Evolutionary conservation across 495 filamentous ascomycete genomes (phyloP).

Genomic region (Penicillium desertorum): DNA sequence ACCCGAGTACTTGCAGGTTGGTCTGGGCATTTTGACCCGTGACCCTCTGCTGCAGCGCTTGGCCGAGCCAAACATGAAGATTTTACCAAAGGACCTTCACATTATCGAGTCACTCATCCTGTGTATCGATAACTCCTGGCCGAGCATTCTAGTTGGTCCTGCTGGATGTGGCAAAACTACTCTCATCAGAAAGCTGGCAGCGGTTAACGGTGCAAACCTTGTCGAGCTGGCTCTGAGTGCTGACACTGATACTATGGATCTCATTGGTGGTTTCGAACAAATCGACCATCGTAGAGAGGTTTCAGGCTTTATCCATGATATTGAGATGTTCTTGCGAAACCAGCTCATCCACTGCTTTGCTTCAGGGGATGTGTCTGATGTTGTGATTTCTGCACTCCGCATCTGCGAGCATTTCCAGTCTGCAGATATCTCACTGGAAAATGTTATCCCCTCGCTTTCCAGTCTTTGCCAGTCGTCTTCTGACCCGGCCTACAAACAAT

Average conservation of each 20-base stretch:
- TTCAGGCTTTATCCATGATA: conserved; percentile 51
- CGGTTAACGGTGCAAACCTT: conserved; percentile 67
- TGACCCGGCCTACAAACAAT: conserved; percentile 32
- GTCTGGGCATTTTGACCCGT: conserved; percentile 67
- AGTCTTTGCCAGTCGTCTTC: conserved; percentile 32
- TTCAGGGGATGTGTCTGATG: conserved; percentile 36
- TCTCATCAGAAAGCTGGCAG: conserved; percentile 75
- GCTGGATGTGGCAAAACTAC: conserved; percentile 85
- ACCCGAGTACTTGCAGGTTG: conserved; percentile 71
- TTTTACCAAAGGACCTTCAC: conserved; percentile 57
- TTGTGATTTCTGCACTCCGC: conserved; percentile 33
- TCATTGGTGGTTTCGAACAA: conserved; percentile 96
- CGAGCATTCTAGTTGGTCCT: conserved; percentile 82
- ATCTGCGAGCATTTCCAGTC: conserved; percentile 38
- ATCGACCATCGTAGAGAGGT: conserved; percentile 72
- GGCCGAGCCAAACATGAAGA: conserved; percentile 53
- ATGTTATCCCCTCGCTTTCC: conserved; percentile 36
- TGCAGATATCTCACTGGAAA: conserved; percentile 36
- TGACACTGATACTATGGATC: conserved; percentile 93
- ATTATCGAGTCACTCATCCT: conserved; percentile 83
- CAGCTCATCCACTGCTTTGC: conserved; percentile 53
- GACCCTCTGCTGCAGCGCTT: conserved; percentile 56
- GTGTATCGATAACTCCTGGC: conserved; percentile 81
- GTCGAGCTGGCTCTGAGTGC: conserved; percentile 81
- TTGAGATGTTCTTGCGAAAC: conserved; percentile 54